Evolutionary conservation across 1,284 basidiomycete genomes (phyloP).

Genomic region (Athelia psychrophila): DNA sequence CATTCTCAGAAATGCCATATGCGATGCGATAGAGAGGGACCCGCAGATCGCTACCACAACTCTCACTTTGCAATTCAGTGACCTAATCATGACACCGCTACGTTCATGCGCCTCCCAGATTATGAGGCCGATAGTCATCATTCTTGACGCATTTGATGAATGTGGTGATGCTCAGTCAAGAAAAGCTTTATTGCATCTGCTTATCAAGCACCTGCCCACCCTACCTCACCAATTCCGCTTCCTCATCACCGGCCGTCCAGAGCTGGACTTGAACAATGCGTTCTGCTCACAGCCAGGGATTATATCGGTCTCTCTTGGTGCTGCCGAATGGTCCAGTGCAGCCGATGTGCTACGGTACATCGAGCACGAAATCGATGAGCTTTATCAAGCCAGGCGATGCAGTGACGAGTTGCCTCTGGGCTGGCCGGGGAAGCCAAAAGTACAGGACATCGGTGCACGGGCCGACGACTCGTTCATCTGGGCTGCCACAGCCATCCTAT

Average conservation of each 20-base stretch:
- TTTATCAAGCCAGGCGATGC: no score
- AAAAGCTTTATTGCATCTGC: not conserved
- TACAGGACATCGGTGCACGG: no score
- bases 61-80: not conserved
- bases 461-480: no score
- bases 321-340: no score
- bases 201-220: not conserved
- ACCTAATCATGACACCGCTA: not conserved
- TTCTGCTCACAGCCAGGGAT: not conserved
- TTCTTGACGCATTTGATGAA: not conserved
- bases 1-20: not conserved
- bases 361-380: no score
- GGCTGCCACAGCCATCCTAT: no score
- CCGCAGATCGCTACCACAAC: not conserved
- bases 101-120: not conserved
- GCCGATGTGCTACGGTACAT: no score
- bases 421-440: no score
- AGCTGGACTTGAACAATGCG: conserved; percentile 6
- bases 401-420: no score
- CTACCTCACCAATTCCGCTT: conserved; percentile 8
- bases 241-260: conserved; percentile 8
- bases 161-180: not conserved
- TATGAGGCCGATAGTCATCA: not conserved
- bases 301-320: no score
- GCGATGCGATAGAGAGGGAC: not conserved